Conservation (phyloP, 1,284 basidiomycete species). For the Leccinum fuscescens region DNA sequence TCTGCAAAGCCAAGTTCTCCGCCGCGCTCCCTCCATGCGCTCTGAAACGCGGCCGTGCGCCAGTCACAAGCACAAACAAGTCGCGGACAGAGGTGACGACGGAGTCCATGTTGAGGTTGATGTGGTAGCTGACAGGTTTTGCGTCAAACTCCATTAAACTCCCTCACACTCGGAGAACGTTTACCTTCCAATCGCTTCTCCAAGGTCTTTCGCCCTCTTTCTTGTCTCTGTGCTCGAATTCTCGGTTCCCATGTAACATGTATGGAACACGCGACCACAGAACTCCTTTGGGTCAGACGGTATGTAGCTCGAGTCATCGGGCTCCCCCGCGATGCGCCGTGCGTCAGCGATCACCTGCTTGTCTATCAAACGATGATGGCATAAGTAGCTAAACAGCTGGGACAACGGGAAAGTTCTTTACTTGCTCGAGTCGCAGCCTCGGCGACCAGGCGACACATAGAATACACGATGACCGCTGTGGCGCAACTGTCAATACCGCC, state of each 20-base stretch:
- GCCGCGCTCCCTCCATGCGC: conserved; percentile 85
- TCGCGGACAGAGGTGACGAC: conserved; percentile 82
- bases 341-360: conserved; percentile 90
- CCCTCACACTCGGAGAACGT: conserved; percentile 12
- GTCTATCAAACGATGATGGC: conserved; percentile 45
- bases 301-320: conserved; percentile 75
- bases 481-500: conserved; percentile 99
- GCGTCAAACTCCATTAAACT: conserved; percentile 4
- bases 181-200: conserved; percentile 86
- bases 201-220: conserved; percentile 81
- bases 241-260: conserved; percentile 99
- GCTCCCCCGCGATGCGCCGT: conserved; percentile 83
- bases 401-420: conserved; percentile 33
- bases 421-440: conserved; percentile 73
- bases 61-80: conserved; percentile 85
- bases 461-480: conserved; percentile 92
- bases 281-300: conserved; percentile 89
- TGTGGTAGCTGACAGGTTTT: conserved; percentile 69
- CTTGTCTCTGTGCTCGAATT: conserved; percentile 91
- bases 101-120: conserved; percentile 95
- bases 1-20: conserved; percentile 96
- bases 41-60: conserved; percentile 79
- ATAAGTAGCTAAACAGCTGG: not conserved
- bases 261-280: conserved; percentile 87
- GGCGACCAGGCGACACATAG: conserved; percentile 91